Conservation (phyloP, 2,329 filamentous ascomycete species). For the Trichothecium roseum region DNA sequence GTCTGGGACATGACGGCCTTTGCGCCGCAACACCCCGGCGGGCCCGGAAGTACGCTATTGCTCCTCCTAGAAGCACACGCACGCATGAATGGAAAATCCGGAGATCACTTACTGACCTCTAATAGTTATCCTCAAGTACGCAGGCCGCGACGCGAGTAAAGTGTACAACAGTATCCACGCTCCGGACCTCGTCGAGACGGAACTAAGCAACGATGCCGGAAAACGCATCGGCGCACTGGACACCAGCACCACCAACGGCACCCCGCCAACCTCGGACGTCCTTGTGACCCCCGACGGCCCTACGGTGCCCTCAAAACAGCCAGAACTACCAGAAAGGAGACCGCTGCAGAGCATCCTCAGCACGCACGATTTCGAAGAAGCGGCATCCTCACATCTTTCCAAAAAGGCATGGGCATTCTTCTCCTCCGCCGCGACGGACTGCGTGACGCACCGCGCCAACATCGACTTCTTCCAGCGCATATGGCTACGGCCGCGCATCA, state of each 20-base stretch:
- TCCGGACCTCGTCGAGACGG: not conserved
- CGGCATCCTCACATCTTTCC: conserved; percentile 38
- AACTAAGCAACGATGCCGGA: not conserved
- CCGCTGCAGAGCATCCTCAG: conserved; percentile 2
- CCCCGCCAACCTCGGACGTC: no score
- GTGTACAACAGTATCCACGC: conserved; percentile 1
- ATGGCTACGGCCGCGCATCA: conserved; percentile 43
- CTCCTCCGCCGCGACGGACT: conserved; percentile 49
- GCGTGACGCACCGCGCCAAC: conserved; percentile 42
- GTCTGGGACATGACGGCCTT: conserved; percentile 61
- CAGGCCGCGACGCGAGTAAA: not conserved
- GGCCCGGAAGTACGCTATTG: conserved; percentile 6
- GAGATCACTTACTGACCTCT: no score
- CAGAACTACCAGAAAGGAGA: no score
- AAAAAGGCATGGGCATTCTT: conserved; percentile 57
- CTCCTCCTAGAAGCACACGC: not conserved
- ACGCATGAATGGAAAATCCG: no score
- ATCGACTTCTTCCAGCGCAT: conserved; percentile 40
- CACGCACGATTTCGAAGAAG: conserved; percentile 45
- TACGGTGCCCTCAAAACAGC: no score
- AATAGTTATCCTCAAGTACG: not conserved
- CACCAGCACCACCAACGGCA: no score
- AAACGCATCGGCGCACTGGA: no score
- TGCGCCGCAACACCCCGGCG: conserved; percentile 28
- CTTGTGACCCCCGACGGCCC: no score